phyloP scores from a whole-genome alignment of 2,329 filamentous ascomycete species.

The Zymoseptoria pseudotritici region DNA sequence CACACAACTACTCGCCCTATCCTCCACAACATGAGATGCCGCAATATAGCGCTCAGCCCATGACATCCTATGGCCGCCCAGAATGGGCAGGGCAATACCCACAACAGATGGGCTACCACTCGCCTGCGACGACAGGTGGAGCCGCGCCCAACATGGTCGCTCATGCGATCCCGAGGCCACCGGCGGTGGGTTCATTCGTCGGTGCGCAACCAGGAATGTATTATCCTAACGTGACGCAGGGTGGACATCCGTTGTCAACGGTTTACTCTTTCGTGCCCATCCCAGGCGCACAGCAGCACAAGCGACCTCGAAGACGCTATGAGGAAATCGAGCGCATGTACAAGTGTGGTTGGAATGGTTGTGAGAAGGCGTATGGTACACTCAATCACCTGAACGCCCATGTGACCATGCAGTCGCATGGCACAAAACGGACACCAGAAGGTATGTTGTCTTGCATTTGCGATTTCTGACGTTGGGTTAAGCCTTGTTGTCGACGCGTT shows the following conservation, averaged over 20 bases:
- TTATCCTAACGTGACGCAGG: conserved; percentile 32
- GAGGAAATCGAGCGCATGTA: conserved; percentile 99
- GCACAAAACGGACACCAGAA: conserved; percentile 90
- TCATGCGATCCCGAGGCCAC: conserved; percentile 51
- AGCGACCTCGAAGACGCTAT: conserved; percentile 84
- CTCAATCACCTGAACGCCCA: conserved; percentile 96
- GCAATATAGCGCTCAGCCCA: conserved; percentile 61
- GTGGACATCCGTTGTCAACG: conserved; percentile 54
- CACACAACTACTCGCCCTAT: conserved; percentile 78
- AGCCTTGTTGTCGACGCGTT: conserved; percentile 2
- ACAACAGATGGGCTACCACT: conserved; percentile 42
- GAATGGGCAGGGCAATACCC: conserved; percentile 63
- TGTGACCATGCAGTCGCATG: conserved; percentile 97
- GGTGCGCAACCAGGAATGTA: conserved; percentile 20
- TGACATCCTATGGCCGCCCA: conserved; percentile 59
- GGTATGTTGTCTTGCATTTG: conserved; percentile 52
- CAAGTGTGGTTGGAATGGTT: conserved; percentile 97
- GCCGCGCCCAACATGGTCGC: conserved; percentile 51
- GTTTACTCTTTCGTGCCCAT: conserved; percentile 98
- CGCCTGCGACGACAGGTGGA: conserved; percentile 52
- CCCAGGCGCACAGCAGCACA: conserved; percentile 93
- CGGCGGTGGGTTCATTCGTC: conserved; percentile 47
- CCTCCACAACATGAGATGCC: conserved; percentile 77
- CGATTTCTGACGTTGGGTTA: conserved; percentile 7
- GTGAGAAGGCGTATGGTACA: conserved; percentile 97